Evolutionary conservation across 2,329 filamentous ascomycete species (phyloP).

Genomic region (Penicillium sp.): DNA sequence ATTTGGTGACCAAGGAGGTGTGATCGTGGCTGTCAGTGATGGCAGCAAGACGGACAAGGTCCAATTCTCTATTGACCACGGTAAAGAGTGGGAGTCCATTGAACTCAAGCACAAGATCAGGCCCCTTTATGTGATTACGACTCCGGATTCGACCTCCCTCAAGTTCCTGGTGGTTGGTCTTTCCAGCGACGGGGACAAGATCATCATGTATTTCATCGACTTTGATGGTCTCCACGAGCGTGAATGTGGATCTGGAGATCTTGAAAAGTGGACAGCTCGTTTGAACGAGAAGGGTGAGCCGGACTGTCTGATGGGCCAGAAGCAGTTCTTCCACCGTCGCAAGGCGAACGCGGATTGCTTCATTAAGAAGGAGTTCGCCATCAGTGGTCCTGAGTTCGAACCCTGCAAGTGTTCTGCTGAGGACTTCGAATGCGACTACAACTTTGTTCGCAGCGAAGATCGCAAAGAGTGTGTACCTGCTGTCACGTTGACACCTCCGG

Average conservation of each 20-base stretch:
- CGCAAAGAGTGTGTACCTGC: slow-evolving; percentile 65
- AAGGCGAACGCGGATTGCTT: slow-evolving; percentile 89
- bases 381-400: slow-evolving; percentile 65
- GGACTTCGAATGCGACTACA: slow-evolving; percentile 97
- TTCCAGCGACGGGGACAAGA: slow-evolving; percentile 51
- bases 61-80: slow-evolving; percentile 84
- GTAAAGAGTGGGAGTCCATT: slow-evolving; percentile 73
- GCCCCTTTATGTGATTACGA: slow-evolving; percentile 75
- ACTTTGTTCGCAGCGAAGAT: slow-evolving; percentile 68
- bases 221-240: slow-evolving; percentile 77
- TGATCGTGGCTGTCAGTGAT: slow-evolving; percentile 78
- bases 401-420: slow-evolving; percentile 74
- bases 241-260: slow-evolving; percentile 66
- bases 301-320: slow-evolving; percentile 93
- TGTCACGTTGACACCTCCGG: slow-evolving; percentile 61
- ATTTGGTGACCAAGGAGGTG: slow-evolving; percentile 87
- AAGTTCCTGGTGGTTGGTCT: slow-evolving; percentile 78
- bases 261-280: slow-evolving; percentile 85
- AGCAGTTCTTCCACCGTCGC: slow-evolving; percentile 76
- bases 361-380: slow-evolving; percentile 78
- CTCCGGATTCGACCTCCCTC: slow-evolving; percentile 84
- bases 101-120: slow-evolving; percentile 67
- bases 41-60: slow-evolving; percentile 56
- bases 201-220: slow-evolving; percentile 69
- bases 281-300: slow-evolving; percentile 74